These are phyloP conservation scores for Hymenoscyphus linearis DNA, from an alignment of 2,329 filamentous ascomycete species.

Conservation along the genomic window DNA sequence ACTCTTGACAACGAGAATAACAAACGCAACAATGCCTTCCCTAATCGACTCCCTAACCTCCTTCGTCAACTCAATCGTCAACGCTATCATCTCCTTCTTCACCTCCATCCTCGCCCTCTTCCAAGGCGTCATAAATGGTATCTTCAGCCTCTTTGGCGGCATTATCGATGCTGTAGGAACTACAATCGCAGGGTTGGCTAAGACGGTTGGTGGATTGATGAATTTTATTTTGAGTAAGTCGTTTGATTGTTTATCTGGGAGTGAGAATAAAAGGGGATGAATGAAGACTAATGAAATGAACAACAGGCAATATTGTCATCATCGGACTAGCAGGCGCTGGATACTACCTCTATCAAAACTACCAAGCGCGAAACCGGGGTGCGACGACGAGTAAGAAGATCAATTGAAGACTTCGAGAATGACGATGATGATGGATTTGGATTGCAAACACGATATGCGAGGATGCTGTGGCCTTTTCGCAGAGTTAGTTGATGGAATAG, in stretches of 20 bases:
- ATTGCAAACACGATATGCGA: not conserved
- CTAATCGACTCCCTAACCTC: conserved; percentile 21
- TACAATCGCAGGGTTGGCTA: conserved; percentile 22
- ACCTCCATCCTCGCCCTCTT: conserved; percentile 27
- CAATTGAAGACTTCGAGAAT: not conserved
- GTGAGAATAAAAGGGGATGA: not conserved
- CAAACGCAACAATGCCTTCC: conserved; percentile 25
- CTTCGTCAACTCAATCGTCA: conserved; percentile 27
- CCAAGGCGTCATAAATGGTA: conserved; percentile 23
- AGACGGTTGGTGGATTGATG: conserved; percentile 27
- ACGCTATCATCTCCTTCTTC: conserved; percentile 22
- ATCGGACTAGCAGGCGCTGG: conserved; percentile 20
- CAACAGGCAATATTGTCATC: conserved; percentile 27
- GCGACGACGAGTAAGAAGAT: not conserved
- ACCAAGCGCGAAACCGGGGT: conserved; percentile 22
- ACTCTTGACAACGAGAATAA: no score
- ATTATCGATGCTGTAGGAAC: conserved; percentile 22
- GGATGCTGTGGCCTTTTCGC: not conserved
- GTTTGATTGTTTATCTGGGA: not conserved
- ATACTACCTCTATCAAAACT: conserved; percentile 23
- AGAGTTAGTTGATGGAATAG: not conserved
- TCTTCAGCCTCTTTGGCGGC: conserved; percentile 23
- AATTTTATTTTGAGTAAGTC: conserved; percentile 30
- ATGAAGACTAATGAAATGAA: not conserved
- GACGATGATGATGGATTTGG: not conserved